These are phyloP conservation scores for Starmerella floris DNA, from an alignment of 805 yeast genomes.

Conservation along the genomic window DNA sequence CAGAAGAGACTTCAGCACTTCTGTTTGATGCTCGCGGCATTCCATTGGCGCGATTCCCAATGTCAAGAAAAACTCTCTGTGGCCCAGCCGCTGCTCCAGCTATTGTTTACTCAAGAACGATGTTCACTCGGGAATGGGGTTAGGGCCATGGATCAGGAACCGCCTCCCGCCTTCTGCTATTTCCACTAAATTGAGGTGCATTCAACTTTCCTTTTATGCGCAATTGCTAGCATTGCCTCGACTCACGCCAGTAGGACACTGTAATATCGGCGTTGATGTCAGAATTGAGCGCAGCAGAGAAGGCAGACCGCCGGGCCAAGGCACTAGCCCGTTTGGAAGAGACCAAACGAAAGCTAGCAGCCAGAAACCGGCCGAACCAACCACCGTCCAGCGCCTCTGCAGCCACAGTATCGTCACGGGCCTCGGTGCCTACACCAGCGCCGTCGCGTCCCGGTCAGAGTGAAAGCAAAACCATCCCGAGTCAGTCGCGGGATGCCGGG, in stretches of 20 bases:
- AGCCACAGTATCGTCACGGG: not conserved
- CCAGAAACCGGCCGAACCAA: not conserved
- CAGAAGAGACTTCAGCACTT: constrained; percentile 16
- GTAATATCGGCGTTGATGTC: not conserved
- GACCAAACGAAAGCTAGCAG: constrained; percentile 14
- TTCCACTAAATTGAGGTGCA: no score
- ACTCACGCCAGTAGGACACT: no score
- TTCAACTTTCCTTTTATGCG: no score
- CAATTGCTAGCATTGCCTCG: no score
- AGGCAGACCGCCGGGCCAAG: constrained; percentile 17
- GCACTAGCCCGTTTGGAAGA: constrained; percentile 20
- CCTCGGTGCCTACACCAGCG: not conserved
- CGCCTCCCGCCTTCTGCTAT: no score
- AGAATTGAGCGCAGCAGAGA: constrained; percentile 13
- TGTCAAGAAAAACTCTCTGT: no score
- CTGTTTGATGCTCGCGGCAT: constrained; percentile 18
- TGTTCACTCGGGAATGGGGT: not conserved
- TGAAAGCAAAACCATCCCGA: constrained; percentile 2
- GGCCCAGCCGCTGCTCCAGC: no score
- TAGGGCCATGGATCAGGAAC: not conserved
- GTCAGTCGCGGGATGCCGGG: constrained; percentile 14
- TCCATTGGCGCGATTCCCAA: constrained; percentile 6
- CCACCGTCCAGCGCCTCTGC: not conserved
- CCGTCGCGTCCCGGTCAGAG: no score
- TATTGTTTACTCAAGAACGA: no score